Evolutionary conservation across 352 stramenopile genomes (phyloP).

Genomic region (Albugo laibachii): DNA sequence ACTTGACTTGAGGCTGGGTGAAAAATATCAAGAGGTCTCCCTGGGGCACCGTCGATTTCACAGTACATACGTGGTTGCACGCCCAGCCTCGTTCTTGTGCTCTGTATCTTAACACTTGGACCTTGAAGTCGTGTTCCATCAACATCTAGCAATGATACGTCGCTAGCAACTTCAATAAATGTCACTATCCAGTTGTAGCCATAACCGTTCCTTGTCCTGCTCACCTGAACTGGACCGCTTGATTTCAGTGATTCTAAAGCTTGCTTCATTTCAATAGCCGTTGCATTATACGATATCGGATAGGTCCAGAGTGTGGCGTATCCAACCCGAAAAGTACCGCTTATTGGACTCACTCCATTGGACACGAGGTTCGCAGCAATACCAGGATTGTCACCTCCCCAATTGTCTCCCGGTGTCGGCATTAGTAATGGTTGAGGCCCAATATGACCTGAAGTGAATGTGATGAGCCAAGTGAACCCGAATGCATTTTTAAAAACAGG

Average conservation of each 20-base stretch:
- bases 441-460: conserved; percentile 53
- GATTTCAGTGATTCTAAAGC: conserved; percentile 80
- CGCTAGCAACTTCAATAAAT: conserved; percentile 76
- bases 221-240: conserved; percentile 78
- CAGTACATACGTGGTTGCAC: conserved; percentile 60
- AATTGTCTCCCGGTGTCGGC: conserved; percentile 75
- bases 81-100: conserved; percentile 45
- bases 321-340: conserved; percentile 75
- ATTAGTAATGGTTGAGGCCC: conserved; percentile 76
- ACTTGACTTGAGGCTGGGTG: conserved; percentile 13
- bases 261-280: conserved; percentile 52
- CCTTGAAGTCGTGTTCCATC: conserved; percentile 85
- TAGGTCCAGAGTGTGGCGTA: conserved; percentile 72
- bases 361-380: conserved; percentile 63
- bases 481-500: conserved; percentile 47
- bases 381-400: conserved; percentile 84
- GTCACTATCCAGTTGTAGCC: conserved; percentile 91
- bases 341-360: conserved; percentile 81
- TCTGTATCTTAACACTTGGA: conserved; percentile 62
- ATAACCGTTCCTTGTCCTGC: conserved; percentile 78
- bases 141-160: conserved; percentile 69
- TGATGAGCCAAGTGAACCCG: conserved; percentile 59
- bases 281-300: conserved; percentile 75
- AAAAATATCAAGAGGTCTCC: conserved; percentile 15
- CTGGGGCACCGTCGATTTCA: conserved; percentile 20